Base-by-base conservation (phyloP, 1,284 basidiomycete genomes). In the Cutaneotrichosporon arboriforme region DNA sequence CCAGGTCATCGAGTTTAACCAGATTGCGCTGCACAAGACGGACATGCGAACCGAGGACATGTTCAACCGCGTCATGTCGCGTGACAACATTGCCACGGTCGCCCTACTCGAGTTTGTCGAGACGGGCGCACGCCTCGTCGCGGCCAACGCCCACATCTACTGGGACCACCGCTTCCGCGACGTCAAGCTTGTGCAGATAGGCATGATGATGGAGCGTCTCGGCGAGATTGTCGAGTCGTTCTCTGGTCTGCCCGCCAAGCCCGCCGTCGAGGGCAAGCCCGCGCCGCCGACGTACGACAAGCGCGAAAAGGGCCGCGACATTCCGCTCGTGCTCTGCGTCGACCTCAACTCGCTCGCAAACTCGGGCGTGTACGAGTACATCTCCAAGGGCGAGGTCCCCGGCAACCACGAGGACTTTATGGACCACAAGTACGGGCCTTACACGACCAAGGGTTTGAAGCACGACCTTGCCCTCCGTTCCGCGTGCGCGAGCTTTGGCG, bases 31-130 rank as follows among this genome's bases (percentile, higher is more conserved):
- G 81, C 87, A 91, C 68, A 85, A 91, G 47, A 83, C 86, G 40
- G 94, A 98, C 72, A 94, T 97, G 78, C 92, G 94, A 77, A 96
- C 93, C 4, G 92, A 98, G 69, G 94, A 97, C 77, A 94, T 98
- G 91, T 98, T 97, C 81, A 97, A 97, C 72, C 89, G 96, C 49
- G 91, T 98, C 54, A 84, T 97, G 70, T 88, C 88, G 59, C 91
- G 93, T 73, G 96, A 97, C 76, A 86, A 97, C 70, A 90, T 98
- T 61, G 92, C 90, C 36, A 84, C 93, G 58, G 80, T 94, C 46
- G 86, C 86, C 59, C 80, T 91, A 41, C 81, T 98, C 66, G 96
- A 98, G 77, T 87, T 88, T 76, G 83, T 82, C 58, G 80, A 83
- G 47, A 88, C 90, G 0, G 93, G 92, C 26, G 85, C 90, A 13